Percentiles rank a stretch among this genome's conserved stretches.
phyloP scores from a whole-genome alignment of 441 rosid genomes.

The Populus trichocarpa region DNA sequence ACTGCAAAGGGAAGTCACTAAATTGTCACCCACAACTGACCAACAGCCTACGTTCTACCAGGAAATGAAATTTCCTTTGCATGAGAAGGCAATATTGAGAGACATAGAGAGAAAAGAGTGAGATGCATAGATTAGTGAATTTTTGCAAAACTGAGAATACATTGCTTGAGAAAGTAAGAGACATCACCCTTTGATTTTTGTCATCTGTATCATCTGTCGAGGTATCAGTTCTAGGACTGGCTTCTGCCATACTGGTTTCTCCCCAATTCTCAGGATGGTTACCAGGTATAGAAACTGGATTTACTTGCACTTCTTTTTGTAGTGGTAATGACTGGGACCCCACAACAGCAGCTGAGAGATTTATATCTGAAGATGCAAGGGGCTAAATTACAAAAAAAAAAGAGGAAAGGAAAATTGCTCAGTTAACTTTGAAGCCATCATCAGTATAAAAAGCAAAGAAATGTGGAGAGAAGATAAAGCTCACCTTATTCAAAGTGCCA shows the following conservation, averaged over 20 bases:
- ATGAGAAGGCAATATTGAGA: background rate
- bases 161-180: conserved; percentile 15
- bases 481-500: conserved; percentile 47
- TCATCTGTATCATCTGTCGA: conserved; percentile 86
- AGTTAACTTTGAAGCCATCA: conserved; percentile 21
- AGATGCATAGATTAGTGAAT: background rate
- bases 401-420: conserved; percentile 6
- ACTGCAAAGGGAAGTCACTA: conserved; percentile 41
- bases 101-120: background rate
- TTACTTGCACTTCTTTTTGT: conserved; percentile 39
- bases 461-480: background rate
- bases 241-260: conserved; percentile 60
- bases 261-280: conserved; percentile 55
- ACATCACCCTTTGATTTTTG: conserved; percentile 63
- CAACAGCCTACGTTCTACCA: background rate
- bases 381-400: conserved; percentile 27
- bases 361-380: conserved; percentile 35
- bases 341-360: conserved; percentile 31
- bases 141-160: background rate
- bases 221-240: conserved; percentile 74
- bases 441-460: conserved; percentile 1
- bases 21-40: conserved; percentile 3
- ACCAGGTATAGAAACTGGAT: conserved; percentile 41
- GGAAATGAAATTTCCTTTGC: background rate
- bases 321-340: conserved; percentile 32